Evolutionary conservation across 257 asterid species (phyloP).

Genomic region (Ajuga chamaepitys): DNA sequence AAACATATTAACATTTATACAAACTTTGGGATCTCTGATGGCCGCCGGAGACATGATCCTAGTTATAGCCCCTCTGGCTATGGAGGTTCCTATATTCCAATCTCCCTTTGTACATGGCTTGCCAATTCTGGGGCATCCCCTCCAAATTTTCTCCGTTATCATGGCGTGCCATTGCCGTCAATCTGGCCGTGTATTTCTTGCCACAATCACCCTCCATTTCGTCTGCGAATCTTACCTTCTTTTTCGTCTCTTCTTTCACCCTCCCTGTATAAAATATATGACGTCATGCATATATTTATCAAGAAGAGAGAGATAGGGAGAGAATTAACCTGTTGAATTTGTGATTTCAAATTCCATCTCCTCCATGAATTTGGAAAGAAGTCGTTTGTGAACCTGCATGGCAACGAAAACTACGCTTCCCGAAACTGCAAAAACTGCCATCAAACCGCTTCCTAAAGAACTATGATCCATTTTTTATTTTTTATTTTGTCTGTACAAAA

Average conservation of each 20-base stretch:
- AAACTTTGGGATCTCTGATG: no score
- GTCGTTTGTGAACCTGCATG: constrained; percentile 72
- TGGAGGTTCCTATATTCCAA: constrained; percentile 36
- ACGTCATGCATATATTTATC: background rate
- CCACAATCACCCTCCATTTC: background rate
- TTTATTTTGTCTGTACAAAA: background rate
- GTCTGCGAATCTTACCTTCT: constrained; percentile 56
- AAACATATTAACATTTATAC: no score
- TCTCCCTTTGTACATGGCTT: constrained; percentile 64
- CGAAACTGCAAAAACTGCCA: constrained; percentile 87
- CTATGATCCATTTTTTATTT: constrained; percentile 36
- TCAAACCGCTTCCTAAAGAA: constrained; percentile 49
- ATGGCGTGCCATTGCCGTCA: background rate
- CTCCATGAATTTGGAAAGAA: constrained; percentile 75
- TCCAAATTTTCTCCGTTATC: constrained; percentile 38
- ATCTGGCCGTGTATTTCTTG: background rate
- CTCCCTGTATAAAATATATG: constrained; percentile 1
- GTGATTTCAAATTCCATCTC: constrained; percentile 59
- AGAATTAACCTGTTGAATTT: constrained; percentile 18
- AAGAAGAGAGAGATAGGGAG: background rate
- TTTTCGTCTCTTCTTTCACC: constrained; percentile 32
- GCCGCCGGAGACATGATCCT: background rate
- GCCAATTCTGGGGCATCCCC: constrained; percentile 73
- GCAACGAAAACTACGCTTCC: constrained; percentile 81
- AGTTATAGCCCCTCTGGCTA: constrained; percentile 21